Base-by-base conservation (phyloP, 257 asterid species). In the Solanum corneliomulleri region DNA sequence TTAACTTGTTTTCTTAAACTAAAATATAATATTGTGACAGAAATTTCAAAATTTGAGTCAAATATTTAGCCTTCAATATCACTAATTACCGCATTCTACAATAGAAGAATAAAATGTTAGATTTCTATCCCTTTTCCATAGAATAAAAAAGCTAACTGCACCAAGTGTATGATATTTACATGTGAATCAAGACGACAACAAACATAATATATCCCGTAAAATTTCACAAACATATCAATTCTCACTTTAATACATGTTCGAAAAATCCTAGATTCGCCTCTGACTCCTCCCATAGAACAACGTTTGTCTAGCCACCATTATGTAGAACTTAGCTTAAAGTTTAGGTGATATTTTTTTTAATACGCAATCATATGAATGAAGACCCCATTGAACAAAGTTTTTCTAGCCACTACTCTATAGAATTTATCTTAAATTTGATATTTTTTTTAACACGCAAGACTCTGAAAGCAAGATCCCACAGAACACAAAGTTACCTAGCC, bases 291-390 rank as follows among this genome's bases (percentile, higher is more conserved):
- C 69, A 60, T 23, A 60, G 6, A 60, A 60, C 14, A 60, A 60
- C 9, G 27, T 60, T n/a, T 21, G 68, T 60, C 27, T 60, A 60
- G 20, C 27, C 27, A 58, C 27, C 27, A 58, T 11, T 58, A 9
- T 58, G 8, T 58, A 58, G 27, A 58, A 58, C 29, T 20, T 1
- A 20, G 2, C 66, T 20, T 20, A 56, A 56, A 56, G 11, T 56
- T 58, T 58, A 58, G 27, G 27, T 58, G 68, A 23, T 58, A 58
- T 21, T 8, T 56, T 56, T 58, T 58, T 12, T 45, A 60, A 21
- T 13, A 21, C 2, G 0, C 5, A 21, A 21, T 13, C 3, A 4
- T 58, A 13, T 8, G 5, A 3, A 20, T 0, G 27, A 9, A 21
- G 20, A 12, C 12, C 27, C 12, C 27, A 9, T 58, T 21, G 5